These are phyloP conservation scores for Conringia planisiliqua DNA, from an alignment of 345 rosid genomes.

Conservation along the genomic window DNA sequence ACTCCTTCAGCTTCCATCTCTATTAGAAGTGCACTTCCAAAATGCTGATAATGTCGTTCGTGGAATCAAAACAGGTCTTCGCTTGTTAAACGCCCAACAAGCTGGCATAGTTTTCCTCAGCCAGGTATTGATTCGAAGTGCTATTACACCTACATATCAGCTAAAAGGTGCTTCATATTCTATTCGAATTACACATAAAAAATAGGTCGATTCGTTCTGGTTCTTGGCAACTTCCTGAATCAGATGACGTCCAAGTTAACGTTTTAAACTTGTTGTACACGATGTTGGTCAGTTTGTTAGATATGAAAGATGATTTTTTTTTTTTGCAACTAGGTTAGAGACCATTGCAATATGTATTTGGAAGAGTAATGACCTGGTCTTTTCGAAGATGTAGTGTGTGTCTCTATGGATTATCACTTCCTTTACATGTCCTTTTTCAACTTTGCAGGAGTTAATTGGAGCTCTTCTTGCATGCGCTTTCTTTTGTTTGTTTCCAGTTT, in stretches of 20 bases:
- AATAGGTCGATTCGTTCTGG: too few species aligned
- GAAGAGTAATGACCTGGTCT: neutral
- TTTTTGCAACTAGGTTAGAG: neutral
- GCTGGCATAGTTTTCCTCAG: conserved; percentile 72
- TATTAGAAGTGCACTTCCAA: conserved; percentile 63
- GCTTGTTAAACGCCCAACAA: conserved; percentile 57
- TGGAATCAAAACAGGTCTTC: conserved; percentile 49
- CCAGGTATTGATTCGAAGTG: conserved; percentile 47
- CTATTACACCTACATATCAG: neutral
- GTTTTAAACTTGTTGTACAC: too few species aligned
- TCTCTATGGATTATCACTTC: neutral
- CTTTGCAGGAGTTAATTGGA: conserved; percentile 75
- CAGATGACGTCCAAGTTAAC: neutral
- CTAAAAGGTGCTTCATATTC: neutral
- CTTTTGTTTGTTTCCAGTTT: conserved; percentile 77
- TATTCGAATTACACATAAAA: too few species aligned
- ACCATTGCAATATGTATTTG: neutral
- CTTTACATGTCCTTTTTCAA: neutral
- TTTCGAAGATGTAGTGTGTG: conserved; percentile 10
- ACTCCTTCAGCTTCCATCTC: conserved; percentile 59
- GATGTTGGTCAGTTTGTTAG: neutral
- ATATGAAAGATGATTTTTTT: neutral
- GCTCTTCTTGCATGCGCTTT: conserved; percentile 83
- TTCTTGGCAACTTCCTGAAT: neutral
- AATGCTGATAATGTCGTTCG: conserved; percentile 38